Conservation (phyloP, 176 grass and related monocot genomes). For the Aegilops umbellulata region DNA sequence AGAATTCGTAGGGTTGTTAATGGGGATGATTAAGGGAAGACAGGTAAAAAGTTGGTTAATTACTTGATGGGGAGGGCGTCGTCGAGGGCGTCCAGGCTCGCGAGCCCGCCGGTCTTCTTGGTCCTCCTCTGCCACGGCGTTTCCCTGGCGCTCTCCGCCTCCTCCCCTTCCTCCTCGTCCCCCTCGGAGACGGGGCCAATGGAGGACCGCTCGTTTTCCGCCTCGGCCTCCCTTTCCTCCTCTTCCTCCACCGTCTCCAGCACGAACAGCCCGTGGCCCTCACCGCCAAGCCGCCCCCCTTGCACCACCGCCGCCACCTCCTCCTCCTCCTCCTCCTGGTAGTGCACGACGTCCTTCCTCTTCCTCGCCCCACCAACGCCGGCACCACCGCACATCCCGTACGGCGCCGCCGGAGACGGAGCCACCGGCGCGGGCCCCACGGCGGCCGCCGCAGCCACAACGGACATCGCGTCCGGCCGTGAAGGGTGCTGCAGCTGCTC, state of each 20-base stretch:
- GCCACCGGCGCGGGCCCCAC: neutral
- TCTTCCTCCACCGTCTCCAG: constrained; percentile 45
- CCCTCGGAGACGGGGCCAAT: constrained; percentile 31
- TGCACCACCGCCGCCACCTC: neutral
- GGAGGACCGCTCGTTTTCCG: constrained; percentile 30
- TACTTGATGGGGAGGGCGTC: constrained; percentile 77
- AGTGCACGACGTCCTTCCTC: constrained; percentile 54
- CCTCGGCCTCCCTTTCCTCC: constrained; percentile 2
- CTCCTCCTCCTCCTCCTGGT: neutral
- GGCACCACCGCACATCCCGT: constrained; percentile 24
- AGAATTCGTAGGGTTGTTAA: neutral
- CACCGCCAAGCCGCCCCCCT: neutral
- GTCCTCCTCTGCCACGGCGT: neutral
- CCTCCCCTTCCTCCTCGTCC: constrained; percentile 35
- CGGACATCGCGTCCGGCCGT: constrained; percentile 34
- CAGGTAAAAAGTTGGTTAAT: constrained; percentile 1
- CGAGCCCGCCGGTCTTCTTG: constrained; percentile 16
- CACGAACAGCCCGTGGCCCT: constrained; percentile 41
- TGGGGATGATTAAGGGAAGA: neutral
- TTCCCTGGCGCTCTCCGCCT: constrained; percentile 25
- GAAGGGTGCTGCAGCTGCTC: constrained; percentile 10
- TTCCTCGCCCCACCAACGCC: constrained; percentile 42
- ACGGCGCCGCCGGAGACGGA: neutral
- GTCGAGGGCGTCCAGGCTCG: constrained; percentile 59
- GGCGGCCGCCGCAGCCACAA: constrained; percentile 27